Evolutionary conservation across 2,329 filamentous ascomycete genomes (phyloP), one percentile per base, ranked within the genome.

Genomic region (Canariomyces notabilis): DNA sequence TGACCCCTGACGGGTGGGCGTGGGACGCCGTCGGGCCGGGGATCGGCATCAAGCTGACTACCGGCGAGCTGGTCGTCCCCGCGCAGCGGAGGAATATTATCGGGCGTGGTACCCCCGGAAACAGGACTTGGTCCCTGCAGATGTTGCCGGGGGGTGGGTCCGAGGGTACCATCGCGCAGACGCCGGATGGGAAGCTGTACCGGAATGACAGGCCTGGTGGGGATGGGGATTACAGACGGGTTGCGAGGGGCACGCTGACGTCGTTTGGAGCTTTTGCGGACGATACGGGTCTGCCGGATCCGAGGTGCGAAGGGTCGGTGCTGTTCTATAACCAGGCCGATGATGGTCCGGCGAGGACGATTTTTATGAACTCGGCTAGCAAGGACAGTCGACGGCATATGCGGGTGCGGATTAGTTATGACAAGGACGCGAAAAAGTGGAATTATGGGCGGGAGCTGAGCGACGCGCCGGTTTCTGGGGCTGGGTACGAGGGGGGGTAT

Each of bases 11-110:
- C 12, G 40, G 39, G 15, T 37, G 42, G 35, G 52, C 42, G 14
- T 58, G 55, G 57, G 57, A 59, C 32, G 48, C 49, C 31, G 57
- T 59, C 20, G 57, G 57, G 11, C 57, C 55, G 2, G 57, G 57
- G 9, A 56, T 48, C 18, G 57, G 57, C 31, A 58, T 59, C 40
- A 42, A 40, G 29, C 34, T 56, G 9, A 45, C 48, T 4, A 44
- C 49, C 3, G 54, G 54, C 2, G 57, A 58, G 39, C 39, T 59
- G 14, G 48, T 59, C 21, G 44, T 59, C 9, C 57, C 57, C 11
- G 52, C 57, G 19, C 46, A 49, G 39, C 47, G 51, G 12, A 37
- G 57, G n/a, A 59, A 58, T 49, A 50, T 59, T 31, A 52, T 59
- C 50, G 57, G 57, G 2, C 44, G 40, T 29, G 57, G 57, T 12